Conservation (phyloP, 805 yeast species). For the Ogataea philodendri region DNA sequence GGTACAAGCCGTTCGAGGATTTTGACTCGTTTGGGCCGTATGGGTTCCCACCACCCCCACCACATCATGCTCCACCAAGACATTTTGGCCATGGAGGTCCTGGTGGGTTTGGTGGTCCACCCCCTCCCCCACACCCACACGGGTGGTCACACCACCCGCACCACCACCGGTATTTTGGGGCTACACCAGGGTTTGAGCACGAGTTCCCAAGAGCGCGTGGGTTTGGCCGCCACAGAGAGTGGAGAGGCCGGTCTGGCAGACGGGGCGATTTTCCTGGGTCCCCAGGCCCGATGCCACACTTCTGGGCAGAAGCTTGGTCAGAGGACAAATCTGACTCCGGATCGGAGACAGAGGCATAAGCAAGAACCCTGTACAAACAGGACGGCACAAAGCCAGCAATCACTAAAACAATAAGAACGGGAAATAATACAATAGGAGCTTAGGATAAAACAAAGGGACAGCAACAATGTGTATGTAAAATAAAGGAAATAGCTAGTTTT, state of each 20-base stretch:
- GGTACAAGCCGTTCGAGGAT: not conserved
- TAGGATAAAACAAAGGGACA: not conserved
- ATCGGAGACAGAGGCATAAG: slow-evolving; percentile 5
- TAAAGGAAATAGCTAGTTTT: not conserved
- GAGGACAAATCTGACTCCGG: slow-evolving; percentile 3
- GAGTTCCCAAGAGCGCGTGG: too few relatives aligned
- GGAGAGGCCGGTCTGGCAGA: too few relatives aligned
- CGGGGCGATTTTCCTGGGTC: too few relatives aligned
- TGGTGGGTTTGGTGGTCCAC: not conserved
- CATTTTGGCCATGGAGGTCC: not conserved
- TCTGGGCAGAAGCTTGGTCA: too few relatives aligned
- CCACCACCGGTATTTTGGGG: too few relatives aligned
- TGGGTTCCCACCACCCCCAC: slow-evolving; percentile 2
- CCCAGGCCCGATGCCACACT: too few relatives aligned
- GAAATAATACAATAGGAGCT: too few relatives aligned
- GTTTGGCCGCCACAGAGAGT: too few relatives aligned
- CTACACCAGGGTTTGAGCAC: too few relatives aligned
- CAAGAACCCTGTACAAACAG: not conserved
- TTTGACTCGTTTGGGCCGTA: not conserved
- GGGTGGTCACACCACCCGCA: not conserved
- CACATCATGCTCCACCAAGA: not conserved
- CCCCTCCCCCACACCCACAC: slow-evolving; percentile 2
- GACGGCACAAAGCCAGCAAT: not conserved
- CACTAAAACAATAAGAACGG: not conserved
- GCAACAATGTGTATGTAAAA: not conserved